Evolutionary conservation across 2,329 filamentous ascomycete species (phyloP), one percentile per base, ranked within the genome.

Genomic region (Arthrobotrys sinensis): DNA sequence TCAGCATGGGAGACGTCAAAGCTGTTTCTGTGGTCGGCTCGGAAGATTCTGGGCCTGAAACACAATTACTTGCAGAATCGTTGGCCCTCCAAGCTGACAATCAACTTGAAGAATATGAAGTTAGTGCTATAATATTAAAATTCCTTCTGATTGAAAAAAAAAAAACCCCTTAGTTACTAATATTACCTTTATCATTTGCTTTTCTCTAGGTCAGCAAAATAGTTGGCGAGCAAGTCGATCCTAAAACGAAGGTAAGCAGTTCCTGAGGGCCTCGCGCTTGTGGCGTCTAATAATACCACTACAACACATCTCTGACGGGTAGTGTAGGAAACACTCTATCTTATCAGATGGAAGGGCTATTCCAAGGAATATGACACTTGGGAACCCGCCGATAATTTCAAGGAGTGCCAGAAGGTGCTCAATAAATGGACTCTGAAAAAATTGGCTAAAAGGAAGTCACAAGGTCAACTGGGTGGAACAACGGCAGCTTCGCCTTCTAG

Each of bases 311-410:
- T 50, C 72, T 77, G 38, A 77, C 40, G 12, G 14, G 12, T 34
- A 12, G n/a, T 40, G 8, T n/a, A 77, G 75, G 11, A 72, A 36
- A 36, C 38, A 1, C 12, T 48, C 10, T 72, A 79, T 19, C 64
- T 79, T 16, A 62, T 81, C 32, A 63, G 71, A 14, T 81, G 81
- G 81, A 80, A 79, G 36, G 64, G 68, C n/a, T 80, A 71, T 40
- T n/a, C 38, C 6, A 71, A 76, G 34, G 43, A 66, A 10, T 21
- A 72, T 11, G 64, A 80, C 34, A 81, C 66, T 4, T 81, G 81
- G 81, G 80, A 81, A 36, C 81, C 80, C 3, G 34, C 36, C 4
- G 36, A 21, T 2, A 80, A 81, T 53, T 48, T 81, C 5, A 48
- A 64, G 2, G 78, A 73, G 2, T 81, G 80, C 43, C 11, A 38